phyloP scores from a whole-genome alignment of 2,329 filamentous ascomycete species.

The Hansfordia pulvinata region DNA sequence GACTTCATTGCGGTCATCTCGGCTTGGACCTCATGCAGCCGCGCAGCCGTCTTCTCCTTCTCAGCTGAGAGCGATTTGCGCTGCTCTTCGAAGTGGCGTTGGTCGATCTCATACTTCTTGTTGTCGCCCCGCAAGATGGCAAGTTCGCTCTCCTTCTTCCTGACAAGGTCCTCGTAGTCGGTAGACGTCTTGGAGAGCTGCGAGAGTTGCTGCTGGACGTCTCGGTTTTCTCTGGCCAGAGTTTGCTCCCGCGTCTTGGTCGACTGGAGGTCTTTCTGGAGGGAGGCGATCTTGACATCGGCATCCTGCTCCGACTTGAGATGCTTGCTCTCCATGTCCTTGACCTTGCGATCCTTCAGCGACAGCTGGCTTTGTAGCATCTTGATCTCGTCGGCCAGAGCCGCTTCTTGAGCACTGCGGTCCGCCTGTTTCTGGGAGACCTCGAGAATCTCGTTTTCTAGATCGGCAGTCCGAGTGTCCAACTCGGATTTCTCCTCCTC shows the following conservation, averaged over 20 bases:
- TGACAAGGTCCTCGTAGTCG: constrained; percentile 86
- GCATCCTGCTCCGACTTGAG: constrained; percentile 79
- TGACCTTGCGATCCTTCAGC: constrained; percentile 78
- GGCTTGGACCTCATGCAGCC: constrained; percentile 73
- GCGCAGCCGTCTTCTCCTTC: constrained; percentile 64
- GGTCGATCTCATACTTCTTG: constrained; percentile 71
- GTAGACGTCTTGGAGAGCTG: constrained; percentile 85
- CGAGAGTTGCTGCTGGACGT: constrained; percentile 71
- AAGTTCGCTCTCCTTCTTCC: constrained; percentile 88
- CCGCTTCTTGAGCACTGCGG: constrained; percentile 62
- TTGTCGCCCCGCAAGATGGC: constrained; percentile 73
- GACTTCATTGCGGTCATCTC: constrained; percentile 78
- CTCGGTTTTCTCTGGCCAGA: constrained; percentile 65
- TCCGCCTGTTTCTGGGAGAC: constrained; percentile 59
- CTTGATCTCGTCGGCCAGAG: constrained; percentile 70
- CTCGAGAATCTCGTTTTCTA: constrained; percentile 60
- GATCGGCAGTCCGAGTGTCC: constrained; percentile 47
- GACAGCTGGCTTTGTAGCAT: constrained; percentile 84
- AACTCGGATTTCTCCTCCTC: constrained; percentile 78
- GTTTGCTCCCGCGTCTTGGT: constrained; percentile 64
- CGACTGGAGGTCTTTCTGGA: constrained; percentile 67
- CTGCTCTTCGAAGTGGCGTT: constrained; percentile 65
- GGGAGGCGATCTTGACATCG: constrained; percentile 66
- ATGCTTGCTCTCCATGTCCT: constrained; percentile 75
- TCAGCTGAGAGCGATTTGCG: constrained; percentile 57